A percentile compares a stretch with the other conserved stretches of the same genome.
These are phyloP conservation scores for Ascosphaera apis DNA, from an alignment of 2,329 filamentous ascomycete species.

Conservation along the genomic window DNA sequence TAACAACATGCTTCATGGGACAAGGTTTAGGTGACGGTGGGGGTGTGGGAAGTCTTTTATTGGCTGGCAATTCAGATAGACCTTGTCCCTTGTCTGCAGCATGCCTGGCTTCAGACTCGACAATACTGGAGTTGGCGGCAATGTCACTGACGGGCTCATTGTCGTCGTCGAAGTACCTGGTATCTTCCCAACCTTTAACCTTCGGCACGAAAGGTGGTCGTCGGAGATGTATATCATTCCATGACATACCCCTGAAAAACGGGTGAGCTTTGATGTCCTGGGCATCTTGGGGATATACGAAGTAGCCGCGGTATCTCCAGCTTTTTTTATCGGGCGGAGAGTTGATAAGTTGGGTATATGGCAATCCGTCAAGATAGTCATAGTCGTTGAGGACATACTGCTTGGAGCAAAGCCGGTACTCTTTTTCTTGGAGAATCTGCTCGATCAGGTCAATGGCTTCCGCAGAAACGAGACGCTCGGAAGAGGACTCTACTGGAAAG, in stretches of 20 bases:
- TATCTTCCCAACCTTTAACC: slow-evolving; percentile 45
- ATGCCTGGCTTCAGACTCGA: slow-evolving; percentile 23
- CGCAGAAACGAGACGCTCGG: slow-evolving; percentile 35
- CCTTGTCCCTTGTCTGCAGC: too few relatives aligned
- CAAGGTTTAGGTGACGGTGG: background rate
- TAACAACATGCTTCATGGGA: background rate
- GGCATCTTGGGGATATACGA: slow-evolving; percentile 65
- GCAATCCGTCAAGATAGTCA: slow-evolving; percentile 11
- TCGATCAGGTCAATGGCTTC: slow-evolving; percentile 58
- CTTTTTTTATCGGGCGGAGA: slow-evolving; percentile 11
- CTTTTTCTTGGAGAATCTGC: slow-evolving; percentile 48
- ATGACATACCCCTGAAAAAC: slow-evolving; percentile 62
- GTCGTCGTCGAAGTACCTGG: slow-evolving; percentile 66
- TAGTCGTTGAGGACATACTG: slow-evolving; percentile 48
- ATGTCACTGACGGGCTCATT: slow-evolving; percentile 46
- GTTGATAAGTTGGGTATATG: slow-evolving; percentile 13
- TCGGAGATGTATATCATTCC: slow-evolving; percentile 49
- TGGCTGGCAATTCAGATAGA: too few relatives aligned
- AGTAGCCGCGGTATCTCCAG: slow-evolving; percentile 27
- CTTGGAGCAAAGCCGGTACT: slow-evolving; percentile 51
- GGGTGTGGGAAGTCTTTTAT: slow-evolving; percentile 1
- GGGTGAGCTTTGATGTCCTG: slow-evolving; percentile 73
- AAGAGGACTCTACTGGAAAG: slow-evolving; percentile 38
- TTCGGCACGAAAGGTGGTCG: slow-evolving; percentile 60
- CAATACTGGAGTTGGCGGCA: slow-evolving; percentile 24